These are phyloP conservation scores for Ogataea degrootiae DNA, from an alignment of 805 yeast species.

Conservation along the genomic window DNA sequence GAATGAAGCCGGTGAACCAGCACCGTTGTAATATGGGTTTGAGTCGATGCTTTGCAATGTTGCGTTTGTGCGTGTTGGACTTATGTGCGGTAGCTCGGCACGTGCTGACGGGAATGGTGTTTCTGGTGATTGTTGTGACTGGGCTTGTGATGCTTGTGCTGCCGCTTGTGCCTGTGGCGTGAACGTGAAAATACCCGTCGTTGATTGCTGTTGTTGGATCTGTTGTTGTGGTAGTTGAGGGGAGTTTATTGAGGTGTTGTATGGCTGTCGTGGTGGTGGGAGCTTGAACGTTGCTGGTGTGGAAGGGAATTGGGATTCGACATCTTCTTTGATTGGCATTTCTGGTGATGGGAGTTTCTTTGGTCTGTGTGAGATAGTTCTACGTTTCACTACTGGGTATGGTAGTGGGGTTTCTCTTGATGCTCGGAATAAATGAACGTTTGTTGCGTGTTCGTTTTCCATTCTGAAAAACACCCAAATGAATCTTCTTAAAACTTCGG, in stretches of 20 bases:
- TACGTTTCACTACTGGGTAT: conserved; percentile 42
- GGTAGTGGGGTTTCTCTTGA: conserved; percentile 86
- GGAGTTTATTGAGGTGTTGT: not conserved
- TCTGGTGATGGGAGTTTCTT: not conserved
- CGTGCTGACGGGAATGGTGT: too few species aligned
- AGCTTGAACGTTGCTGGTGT: conserved; percentile 1
- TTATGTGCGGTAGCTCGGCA: too few species aligned
- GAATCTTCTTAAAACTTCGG: conserved; percentile 78
- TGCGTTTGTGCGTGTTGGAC: too few species aligned
- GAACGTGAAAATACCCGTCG: too few species aligned
- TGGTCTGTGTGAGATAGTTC: not conserved
- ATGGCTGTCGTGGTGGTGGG: conserved; percentile 1
- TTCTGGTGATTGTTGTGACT: too few species aligned
- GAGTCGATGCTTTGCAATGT: too few species aligned
- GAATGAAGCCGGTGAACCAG: too few species aligned
- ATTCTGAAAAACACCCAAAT: conserved; percentile 90
- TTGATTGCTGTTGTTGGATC: not conserved
- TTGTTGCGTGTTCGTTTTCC: conserved; percentile 94
- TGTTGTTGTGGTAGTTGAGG: not conserved
- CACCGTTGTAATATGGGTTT: too few species aligned
- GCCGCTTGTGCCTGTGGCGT: too few species aligned
- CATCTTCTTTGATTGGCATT: not conserved
- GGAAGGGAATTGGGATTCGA: not conserved
- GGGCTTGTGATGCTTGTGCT: too few species aligned
- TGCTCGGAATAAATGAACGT: conserved; percentile 80